These are phyloP conservation scores for Sonneratia caseolaris DNA, from an alignment of 345 rosid genomes.

Conservation along the genomic window DNA sequence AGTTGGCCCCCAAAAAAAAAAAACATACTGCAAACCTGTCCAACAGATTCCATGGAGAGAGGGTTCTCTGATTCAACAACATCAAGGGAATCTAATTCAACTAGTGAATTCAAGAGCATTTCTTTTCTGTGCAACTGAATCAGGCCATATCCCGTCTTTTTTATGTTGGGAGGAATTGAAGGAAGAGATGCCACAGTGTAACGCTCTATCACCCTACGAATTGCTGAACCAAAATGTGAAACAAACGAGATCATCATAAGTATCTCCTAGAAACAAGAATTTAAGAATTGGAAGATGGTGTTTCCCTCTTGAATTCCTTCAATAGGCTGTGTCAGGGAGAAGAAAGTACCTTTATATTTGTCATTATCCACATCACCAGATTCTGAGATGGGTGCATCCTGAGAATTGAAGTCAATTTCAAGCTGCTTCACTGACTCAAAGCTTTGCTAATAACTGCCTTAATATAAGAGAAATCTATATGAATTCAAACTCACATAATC, in stretches of 20 bases:
- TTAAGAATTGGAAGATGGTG: neutral
- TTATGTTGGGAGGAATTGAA: slow-evolving; percentile 31
- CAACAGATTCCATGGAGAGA: slow-evolving; percentile 66
- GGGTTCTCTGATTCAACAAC: slow-evolving; percentile 46
- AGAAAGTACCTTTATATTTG: slow-evolving; percentile 56
- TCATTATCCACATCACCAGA: slow-evolving; percentile 71
- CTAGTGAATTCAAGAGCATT: slow-evolving; percentile 42
- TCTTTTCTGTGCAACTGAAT: slow-evolving; percentile 49
- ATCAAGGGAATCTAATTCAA: slow-evolving; percentile 28
- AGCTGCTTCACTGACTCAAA: slow-evolving; percentile 1
- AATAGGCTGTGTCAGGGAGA: neutral
- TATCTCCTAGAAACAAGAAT: neutral
- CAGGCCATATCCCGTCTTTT: slow-evolving; percentile 49
- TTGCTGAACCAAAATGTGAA: slow-evolving; percentile 35
- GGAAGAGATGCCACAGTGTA: slow-evolving; percentile 39
- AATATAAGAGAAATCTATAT: slow-evolving; percentile 8
- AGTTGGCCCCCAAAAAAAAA: too few species aligned
- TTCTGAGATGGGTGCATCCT: slow-evolving; percentile 97
- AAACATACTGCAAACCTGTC: slow-evolving; percentile 39
- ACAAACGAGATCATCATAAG: neutral
- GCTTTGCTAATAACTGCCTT: neutral
- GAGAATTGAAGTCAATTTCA: slow-evolving; percentile 14
- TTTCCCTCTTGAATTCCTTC: neutral
- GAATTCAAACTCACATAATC: slow-evolving; percentile 56
- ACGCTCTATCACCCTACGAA: slow-evolving; percentile 48